Percentiles rank a stretch among this genome's conserved stretches.
Conservation (phyloP, 345 rosid genomes). For the Lepidium didymum region DNA sequence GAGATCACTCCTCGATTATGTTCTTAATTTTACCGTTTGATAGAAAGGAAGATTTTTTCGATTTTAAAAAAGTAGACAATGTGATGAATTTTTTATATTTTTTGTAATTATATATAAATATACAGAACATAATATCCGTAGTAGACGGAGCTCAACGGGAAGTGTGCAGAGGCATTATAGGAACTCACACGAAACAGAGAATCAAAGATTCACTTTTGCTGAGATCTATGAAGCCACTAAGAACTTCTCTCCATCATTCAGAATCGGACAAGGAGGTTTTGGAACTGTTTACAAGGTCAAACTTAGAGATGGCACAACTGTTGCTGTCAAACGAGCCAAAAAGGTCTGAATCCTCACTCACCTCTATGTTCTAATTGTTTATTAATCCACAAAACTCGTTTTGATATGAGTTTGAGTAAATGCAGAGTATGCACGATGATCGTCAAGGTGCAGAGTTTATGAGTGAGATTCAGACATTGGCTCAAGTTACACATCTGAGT, state of each 20-base stretch:
- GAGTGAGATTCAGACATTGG: slow-evolving; percentile 68
- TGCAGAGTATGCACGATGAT: slow-evolving; percentile 72
- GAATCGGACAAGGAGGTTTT: slow-evolving; percentile 81
- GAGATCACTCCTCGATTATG: not conserved
- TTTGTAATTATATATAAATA: not conserved
- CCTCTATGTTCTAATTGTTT: not conserved
- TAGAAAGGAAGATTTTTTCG: no score
- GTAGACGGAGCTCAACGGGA: slow-evolving; percentile 37
- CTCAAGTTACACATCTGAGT: slow-evolving; percentile 77
- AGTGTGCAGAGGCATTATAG: slow-evolving; percentile 32
- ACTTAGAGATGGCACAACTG: slow-evolving; percentile 62
- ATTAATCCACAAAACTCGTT: no score
- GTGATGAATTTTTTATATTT: not conserved
- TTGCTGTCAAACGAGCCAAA: slow-evolving; percentile 87
- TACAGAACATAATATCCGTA: slow-evolving; percentile 33
- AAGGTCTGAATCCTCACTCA: slow-evolving; percentile 41
- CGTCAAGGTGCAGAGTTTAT: slow-evolving; percentile 70
- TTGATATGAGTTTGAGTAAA: not conserved
- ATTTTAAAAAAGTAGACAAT: not conserved
- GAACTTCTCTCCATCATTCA: slow-evolving; percentile 73
- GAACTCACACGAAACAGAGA: slow-evolving; percentile 37
- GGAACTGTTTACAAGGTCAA: slow-evolving; percentile 89
- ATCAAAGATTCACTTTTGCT: slow-evolving; percentile 44
- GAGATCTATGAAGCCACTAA: slow-evolving; percentile 62
- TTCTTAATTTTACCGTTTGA: not conserved